Evolutionary conservation across 192 early-diverging fungal species (phyloP).

Genomic region (Coemansia sp.): DNA sequence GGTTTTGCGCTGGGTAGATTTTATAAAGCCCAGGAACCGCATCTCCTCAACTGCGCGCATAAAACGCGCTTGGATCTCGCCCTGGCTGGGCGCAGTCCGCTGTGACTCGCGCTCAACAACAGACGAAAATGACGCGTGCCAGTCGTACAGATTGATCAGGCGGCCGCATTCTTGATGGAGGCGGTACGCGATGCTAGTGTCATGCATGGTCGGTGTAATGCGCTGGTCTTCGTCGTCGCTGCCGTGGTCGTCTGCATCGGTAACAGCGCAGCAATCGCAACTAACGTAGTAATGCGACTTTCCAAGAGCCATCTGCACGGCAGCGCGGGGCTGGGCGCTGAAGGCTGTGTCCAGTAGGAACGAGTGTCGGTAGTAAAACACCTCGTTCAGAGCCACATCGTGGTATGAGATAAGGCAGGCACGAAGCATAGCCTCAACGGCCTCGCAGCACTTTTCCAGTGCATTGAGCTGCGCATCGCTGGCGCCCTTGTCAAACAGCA

Average conservation of each 20-base stretch:
- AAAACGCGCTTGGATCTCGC: conserved; percentile 79
- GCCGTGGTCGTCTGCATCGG: conserved; percentile 13
- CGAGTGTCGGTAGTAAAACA: conserved; percentile 74
- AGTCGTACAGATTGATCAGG: conserved; percentile 93
- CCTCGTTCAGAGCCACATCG: conserved; percentile 65
- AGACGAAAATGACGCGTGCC: conserved; percentile 81
- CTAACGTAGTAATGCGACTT: conserved; percentile 74
- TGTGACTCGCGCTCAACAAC: conserved; percentile 64
- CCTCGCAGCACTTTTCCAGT: conserved; percentile 32
- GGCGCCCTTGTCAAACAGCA: conserved; percentile 40
- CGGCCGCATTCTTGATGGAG: conserved; percentile 89
- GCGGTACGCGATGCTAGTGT: conserved; percentile 86
- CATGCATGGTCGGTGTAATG: conserved; percentile 67
- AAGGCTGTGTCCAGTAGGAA: conserved; percentile 79
- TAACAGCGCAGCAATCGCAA: conserved; percentile 71
- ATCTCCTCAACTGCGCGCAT: conserved; percentile 80
- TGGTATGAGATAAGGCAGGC: conserved; percentile 58
- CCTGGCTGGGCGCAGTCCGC: conserved; percentile 23
- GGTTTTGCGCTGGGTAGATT: conserved; percentile 82
- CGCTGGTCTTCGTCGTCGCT: conserved; percentile 36
- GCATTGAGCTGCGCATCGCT: conserved; percentile 37
- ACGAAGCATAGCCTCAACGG: conserved; percentile 28
- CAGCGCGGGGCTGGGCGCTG: conserved; percentile 75
- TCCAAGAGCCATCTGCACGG: conserved; percentile 79
- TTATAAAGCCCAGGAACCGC: conserved; percentile 87